A percentile compares a stretch with the other conserved stretches of the same genome.
phyloP scores from a whole-genome alignment of 2,329 filamentous ascomycete species.

The Nemania sp. region DNA sequence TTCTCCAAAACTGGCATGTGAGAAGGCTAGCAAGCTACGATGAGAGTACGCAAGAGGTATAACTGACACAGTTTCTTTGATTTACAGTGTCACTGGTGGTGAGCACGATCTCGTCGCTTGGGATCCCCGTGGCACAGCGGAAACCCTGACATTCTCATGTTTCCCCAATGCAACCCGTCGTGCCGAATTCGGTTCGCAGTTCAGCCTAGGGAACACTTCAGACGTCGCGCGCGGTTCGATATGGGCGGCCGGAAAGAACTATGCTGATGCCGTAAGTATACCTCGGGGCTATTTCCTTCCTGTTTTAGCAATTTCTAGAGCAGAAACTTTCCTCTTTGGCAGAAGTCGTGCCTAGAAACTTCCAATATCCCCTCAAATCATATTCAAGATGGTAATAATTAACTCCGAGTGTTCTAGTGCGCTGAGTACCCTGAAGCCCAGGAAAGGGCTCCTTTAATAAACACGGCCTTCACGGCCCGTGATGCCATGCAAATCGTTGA shows the following conservation, averaged over 20 bases:
- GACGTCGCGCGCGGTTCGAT: constrained; percentile 36
- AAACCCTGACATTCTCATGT: constrained; percentile 42
- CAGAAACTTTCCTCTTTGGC: no score
- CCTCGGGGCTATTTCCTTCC: no score
- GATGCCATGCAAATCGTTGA: constrained; percentile 57
- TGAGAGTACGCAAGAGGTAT: neutral
- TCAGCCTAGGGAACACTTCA: constrained; percentile 35
- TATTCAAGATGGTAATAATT: no score
- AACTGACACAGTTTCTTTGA: neutral
- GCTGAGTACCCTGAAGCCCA: constrained; percentile 39
- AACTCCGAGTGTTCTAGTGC: no score
- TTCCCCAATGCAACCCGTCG: constrained; percentile 28
- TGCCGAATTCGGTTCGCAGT: constrained; percentile 18
- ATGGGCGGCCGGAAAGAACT: constrained; percentile 40
- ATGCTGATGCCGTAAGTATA: constrained; percentile 40
- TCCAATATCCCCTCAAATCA: no score
- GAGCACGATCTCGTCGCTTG: constrained; percentile 47
- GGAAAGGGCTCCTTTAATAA: constrained; percentile 46
- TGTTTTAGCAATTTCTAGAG: no score
- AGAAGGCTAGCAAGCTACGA: neutral
- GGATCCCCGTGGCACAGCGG: constrained; percentile 45
- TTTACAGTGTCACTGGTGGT: constrained; percentile 42
- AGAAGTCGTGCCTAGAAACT: no score
- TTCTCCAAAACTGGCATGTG: no score
- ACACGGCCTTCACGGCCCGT: constrained; percentile 53